Base-by-base conservation (phyloP, 306 rosid species). In the Oemleria cerasiformis region DNA sequence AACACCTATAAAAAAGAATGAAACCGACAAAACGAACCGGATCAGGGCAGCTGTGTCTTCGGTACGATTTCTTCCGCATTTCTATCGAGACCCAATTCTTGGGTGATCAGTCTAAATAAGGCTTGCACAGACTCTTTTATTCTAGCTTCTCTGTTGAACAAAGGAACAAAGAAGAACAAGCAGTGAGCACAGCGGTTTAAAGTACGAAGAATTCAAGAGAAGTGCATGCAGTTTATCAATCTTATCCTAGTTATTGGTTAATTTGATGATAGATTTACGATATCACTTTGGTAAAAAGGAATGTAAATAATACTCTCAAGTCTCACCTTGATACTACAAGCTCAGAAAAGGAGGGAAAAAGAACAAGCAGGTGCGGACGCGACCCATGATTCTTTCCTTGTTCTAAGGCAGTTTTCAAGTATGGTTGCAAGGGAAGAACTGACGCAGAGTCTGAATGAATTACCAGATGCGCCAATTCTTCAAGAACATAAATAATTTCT, bases 281-380 rank as follows among this genome's bases (percentile, higher is more conserved):
- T 25, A 2, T 25, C 30, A 25, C 30, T 25, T 25, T 25, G 1
- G 38, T n/a, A n/a, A n/a, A n/a, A n/a, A n/a, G n/a, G n/a, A 20
- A 56, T 21, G 12, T 15, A 41, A 14, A 14, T 16, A 7, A 16
- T 61, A 60, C 65, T 25, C 30, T 25, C 30, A 25, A 1, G 30
- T 77, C 75, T 80, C 84, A 91, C 98, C 98, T 91, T 41, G 97
- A 91, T 77, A 81, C 84, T 67, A 87, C 90, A 60, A 94, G 89
- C 79, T 94, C 98, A 67, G 85, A 89, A 34, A 94, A 82, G 73
- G 95, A 91, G 50, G 98, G 92, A 80, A 91, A 84, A n/a, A 94
- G 82, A 78, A 85, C 87, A 77, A 94, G 83, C 69, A 91, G 84
- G 80, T 91, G 97, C 47, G 86, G 80, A 48, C 88, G 94, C 20